Base-by-base conservation (phyloP, 176 grass and related monocot genomes). In the Bonia amplexicaulis region DNA sequence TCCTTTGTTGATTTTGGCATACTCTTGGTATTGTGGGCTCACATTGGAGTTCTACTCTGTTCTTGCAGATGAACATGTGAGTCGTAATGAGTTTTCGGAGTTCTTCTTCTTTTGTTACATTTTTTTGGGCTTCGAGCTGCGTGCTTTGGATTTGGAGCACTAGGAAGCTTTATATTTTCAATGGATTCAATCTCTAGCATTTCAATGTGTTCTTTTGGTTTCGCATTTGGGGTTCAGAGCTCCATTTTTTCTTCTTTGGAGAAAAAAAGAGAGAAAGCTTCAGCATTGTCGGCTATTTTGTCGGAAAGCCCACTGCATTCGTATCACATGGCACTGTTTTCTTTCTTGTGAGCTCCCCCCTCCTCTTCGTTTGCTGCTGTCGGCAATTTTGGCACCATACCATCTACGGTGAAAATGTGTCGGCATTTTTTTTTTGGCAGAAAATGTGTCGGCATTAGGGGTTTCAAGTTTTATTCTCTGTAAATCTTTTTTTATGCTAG, bases 361-460 rank as follows among this genome's bases (percentile, higher is more conserved):
- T 6, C 13, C 22, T 31, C 15, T 46, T 44, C 20, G 0, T 73
- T 77, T 61, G 9, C 57, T 53, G 5, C 54, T 17, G 65, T 83
- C 64, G n/a, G 73, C 80, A 25, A 63, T 52, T 61, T 51, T 49
- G 72, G 27, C 63, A 77, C 53, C 61, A 20, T n/a, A 40, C 26
- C 47, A 71, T 77, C 52, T 46, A 13, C 26, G 57, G 15, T 23
- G 23, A 79, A 37, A 64, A 72, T 80, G n/a, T 73, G 85, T 86
- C 45, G 57, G 33, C 68, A 42, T 61, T 83, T n/a, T n/a, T n/a
- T n/a, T n/a, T n/a, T n/a, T n/a, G n/a, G n/a, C n/a, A n/a, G 23
- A 79, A 37, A 64, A 72, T 80, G n/a, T 73, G 85, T 86, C 45
- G 57, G 33, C 68, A 42, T 61, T 83, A n/a, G 55, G 40, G 35